Evolutionary conservation across 2,329 filamentous ascomycete genomes (phyloP).

Genomic region (Microsporum ferrugineum): DNA sequence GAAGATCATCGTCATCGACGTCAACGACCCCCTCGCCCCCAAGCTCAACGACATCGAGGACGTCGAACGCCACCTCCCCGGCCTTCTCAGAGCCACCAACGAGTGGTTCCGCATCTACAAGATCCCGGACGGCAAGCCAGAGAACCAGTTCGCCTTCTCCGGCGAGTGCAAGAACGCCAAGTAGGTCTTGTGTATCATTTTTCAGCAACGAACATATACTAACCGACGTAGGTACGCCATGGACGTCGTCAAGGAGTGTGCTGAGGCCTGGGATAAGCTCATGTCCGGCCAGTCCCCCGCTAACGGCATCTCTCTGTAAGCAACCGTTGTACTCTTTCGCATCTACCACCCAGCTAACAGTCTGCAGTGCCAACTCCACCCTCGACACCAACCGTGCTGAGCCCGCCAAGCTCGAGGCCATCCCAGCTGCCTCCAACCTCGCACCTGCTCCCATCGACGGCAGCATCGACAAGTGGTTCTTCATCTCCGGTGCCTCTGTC

Average conservation of each 20-base stretch:
- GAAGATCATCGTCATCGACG: constrained; percentile 99
- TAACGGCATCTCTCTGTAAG: constrained; percentile 72
- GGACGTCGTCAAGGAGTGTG: constrained; percentile 90
- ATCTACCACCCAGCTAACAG: constrained; percentile 1
- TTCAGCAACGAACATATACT: background rate
- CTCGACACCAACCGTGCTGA: constrained; percentile 61
- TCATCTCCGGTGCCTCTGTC: constrained; percentile 91
- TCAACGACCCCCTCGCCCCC: constrained; percentile 89
- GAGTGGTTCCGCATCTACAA: constrained; percentile 99
- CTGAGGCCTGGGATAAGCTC: constrained; percentile 93
- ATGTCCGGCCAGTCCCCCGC: constrained; percentile 77
- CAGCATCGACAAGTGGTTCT: constrained; percentile 99
- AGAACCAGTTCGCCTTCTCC: constrained; percentile 99
- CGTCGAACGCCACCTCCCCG: constrained; percentile 94
- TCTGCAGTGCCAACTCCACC: constrained; percentile 61
- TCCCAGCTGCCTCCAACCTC: constrained; percentile 71
- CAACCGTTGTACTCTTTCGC: constrained; percentile 17
- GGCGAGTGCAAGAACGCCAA: constrained; percentile 99
- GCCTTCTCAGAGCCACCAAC: constrained; percentile 92
- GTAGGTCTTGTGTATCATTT: constrained; percentile 35
- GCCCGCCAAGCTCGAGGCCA: constrained; percentile 53
- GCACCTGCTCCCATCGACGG: constrained; percentile 79
- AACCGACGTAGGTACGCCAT: constrained; percentile 59
- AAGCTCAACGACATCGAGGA: constrained; percentile 99
- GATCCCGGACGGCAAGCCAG: constrained; percentile 99